phyloP scores from a whole-genome alignment of 1,139 yeast species.

The Keqinozyma sinolaborantium region DNA sequence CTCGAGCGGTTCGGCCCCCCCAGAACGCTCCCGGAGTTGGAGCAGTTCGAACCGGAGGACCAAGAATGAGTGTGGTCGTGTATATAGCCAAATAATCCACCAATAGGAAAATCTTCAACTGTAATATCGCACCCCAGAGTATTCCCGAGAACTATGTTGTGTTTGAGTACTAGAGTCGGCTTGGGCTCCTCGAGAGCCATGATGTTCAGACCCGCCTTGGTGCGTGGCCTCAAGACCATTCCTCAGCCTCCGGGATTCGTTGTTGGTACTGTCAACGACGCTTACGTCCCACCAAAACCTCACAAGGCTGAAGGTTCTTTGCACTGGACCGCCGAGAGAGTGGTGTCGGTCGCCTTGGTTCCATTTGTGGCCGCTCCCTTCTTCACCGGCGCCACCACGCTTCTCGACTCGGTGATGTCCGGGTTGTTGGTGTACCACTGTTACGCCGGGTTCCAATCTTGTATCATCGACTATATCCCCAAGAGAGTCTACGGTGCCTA shows the following conservation, averaged over 20 bases:
- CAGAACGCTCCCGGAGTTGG: slow-evolving; percentile 30
- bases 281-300: slow-evolving; percentile 61
- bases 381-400: slow-evolving; percentile 64
- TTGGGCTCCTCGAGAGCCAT: slow-evolving; percentile 13
- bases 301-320: slow-evolving; percentile 72
- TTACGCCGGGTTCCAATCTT: slow-evolving; percentile 78
- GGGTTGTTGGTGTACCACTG: slow-evolving; percentile 67
- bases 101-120: slow-evolving; percentile 6
- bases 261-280: slow-evolving; percentile 78
- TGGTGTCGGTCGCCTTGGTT: slow-evolving; percentile 62
- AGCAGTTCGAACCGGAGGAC: slow-evolving; percentile 44
- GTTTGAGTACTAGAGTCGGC: slow-evolving; percentile 10
- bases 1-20: slow-evolving; percentile 39
- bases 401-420: slow-evolving; percentile 67
- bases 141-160: not conserved
- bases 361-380: slow-evolving; percentile 77
- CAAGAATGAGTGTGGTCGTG: slow-evolving; percentile 17
- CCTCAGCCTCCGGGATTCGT: slow-evolving; percentile 69
- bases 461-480: slow-evolving; percentile 89
- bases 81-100: slow-evolving; percentile 2
- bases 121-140: slow-evolving; percentile 7
- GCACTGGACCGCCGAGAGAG: slow-evolving; percentile 86
- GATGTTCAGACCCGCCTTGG: slow-evolving; percentile 14
- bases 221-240: slow-evolving; percentile 33
- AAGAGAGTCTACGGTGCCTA: slow-evolving; percentile 73